phyloP scores from a whole-genome alignment of 2,329 filamentous ascomycete genomes.

The Neophaeococcomyces mojaviensis region DNA sequence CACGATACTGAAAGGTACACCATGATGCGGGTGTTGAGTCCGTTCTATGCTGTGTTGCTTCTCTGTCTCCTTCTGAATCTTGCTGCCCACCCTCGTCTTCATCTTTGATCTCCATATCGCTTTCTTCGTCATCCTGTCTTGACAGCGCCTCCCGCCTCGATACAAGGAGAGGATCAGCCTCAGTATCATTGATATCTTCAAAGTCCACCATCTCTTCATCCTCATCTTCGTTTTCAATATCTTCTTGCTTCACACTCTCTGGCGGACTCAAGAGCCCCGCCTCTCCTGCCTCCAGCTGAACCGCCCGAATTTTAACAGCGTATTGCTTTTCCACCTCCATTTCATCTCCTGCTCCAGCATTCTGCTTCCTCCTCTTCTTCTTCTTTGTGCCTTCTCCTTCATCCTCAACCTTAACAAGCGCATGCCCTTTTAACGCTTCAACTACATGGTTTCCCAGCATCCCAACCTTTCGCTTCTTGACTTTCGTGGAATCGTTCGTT shows the following conservation, averaged over 20 bases:
- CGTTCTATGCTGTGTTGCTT: slow-evolving; percentile 4
- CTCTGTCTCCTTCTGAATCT: slow-evolving; percentile 8
- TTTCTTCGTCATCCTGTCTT: slow-evolving; percentile 23
- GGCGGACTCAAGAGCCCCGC: background rate
- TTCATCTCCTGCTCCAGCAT: slow-evolving; percentile 28
- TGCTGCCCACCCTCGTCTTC: slow-evolving; percentile 20
- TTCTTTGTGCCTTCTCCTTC: slow-evolving; percentile 18
- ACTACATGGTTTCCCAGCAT: slow-evolving; percentile 23
- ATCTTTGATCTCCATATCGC: slow-evolving; percentile 24
- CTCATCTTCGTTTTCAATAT: slow-evolving; percentile 13
- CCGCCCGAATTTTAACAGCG: background rate
- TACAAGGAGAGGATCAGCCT: slow-evolving; percentile 32
- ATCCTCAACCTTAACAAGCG: background rate
- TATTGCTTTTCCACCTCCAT: slow-evolving; percentile 28
- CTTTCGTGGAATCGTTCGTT: background rate
- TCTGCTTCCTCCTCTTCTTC: slow-evolving; percentile 38
- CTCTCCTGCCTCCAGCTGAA: background rate
- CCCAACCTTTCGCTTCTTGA: slow-evolving; percentile 10
- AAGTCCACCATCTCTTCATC: slow-evolving; percentile 27
- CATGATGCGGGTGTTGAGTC: background rate
- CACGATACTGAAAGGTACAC: slow-evolving; percentile 5
- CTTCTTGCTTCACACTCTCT: background rate
- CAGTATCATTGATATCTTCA: slow-evolving; percentile 31
- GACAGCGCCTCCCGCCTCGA: slow-evolving; percentile 34
- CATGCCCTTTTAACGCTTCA: slow-evolving; percentile 16